Evolutionary conservation across 345 rosid genomes (phyloP).

Genomic region (Citrus hindsii): DNA sequence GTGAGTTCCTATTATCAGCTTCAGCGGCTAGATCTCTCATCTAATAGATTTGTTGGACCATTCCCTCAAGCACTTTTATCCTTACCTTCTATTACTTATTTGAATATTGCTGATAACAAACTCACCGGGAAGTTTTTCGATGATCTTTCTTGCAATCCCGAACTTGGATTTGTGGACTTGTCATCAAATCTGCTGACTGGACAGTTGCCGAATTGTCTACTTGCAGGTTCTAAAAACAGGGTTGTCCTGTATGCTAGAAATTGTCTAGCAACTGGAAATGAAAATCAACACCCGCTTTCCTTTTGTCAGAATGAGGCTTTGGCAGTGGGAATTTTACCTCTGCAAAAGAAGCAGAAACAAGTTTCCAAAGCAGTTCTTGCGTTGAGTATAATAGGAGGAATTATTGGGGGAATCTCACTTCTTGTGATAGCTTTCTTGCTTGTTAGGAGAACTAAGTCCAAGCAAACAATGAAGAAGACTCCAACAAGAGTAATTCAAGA

Average conservation of each 20-base stretch:
- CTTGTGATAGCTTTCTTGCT: conserved; percentile 45
- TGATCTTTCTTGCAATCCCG: conserved; percentile 65
- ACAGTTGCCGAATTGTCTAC: conserved; percentile 61
- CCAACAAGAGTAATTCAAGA: conserved; percentile 61
- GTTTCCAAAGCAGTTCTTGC: conserved; percentile 39
- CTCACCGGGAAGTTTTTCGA: conserved; percentile 75
- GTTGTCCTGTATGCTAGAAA: conserved; percentile 50
- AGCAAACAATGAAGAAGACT: conserved; percentile 29
- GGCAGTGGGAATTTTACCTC: conserved; percentile 80
- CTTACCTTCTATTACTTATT: conserved; percentile 59
- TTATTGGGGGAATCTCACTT: conserved; percentile 52
- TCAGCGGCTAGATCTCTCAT: conserved; percentile 73
- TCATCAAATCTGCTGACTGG: conserved; percentile 89
- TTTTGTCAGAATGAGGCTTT: conserved; percentile 84
- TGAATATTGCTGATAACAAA: conserved; percentile 73
- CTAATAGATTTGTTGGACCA: conserved; percentile 79
- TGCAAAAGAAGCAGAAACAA: conserved; percentile 32
- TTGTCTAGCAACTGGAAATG: conserved; percentile 49
- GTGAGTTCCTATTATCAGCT: conserved; percentile 69
- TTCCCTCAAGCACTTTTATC: conserved; percentile 56
- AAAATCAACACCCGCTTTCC: conserved; percentile 60
- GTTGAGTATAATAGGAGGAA: conserved; percentile 53
- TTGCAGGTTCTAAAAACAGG: conserved; percentile 41
- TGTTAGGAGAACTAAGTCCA: conserved; percentile 35
- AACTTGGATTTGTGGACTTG: conserved; percentile 58